Percentiles rank a stretch among this genome's conserved stretches.
Conservation (phyloP, 164 flowering plant genomes). For the Chloranthus sessilifolius region DNA sequence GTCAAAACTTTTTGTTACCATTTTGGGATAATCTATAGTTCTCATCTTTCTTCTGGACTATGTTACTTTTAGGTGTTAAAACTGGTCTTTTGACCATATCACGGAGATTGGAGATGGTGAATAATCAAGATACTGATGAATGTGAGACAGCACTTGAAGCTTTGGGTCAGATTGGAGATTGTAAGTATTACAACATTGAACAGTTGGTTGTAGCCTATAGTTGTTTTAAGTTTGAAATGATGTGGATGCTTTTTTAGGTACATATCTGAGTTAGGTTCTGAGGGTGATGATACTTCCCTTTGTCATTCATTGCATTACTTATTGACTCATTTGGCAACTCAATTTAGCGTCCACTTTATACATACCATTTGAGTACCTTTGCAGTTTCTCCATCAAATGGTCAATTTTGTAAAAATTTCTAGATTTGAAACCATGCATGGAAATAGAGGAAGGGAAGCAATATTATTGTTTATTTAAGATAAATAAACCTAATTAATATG, state of each 20-base stretch:
- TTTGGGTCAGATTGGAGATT: constrained; percentile 77
- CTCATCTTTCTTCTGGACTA: not conserved
- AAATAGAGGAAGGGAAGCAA: too few species aligned
- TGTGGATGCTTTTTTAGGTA: not conserved
- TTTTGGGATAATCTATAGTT: too few species aligned
- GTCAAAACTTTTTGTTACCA: too few species aligned
- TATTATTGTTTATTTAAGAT: too few species aligned
- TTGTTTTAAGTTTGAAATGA: not conserved
- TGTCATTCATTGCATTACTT: not conserved
- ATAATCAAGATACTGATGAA: constrained; percentile 61
- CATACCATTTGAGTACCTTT: too few species aligned
- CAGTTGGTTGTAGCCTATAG: not conserved
- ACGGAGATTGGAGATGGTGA: constrained; percentile 42
- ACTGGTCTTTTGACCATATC: constrained; percentile 47
- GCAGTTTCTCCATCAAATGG: too few species aligned
- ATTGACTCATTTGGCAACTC: not conserved
- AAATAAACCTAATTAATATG: too few species aligned
- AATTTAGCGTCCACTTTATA: too few species aligned
- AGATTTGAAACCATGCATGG: too few species aligned
- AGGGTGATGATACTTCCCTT: not conserved
- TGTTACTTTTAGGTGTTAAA: constrained; percentile 37
- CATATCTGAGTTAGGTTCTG: not conserved
- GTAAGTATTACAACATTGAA: constrained; percentile 41
- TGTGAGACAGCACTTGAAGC: constrained; percentile 83
- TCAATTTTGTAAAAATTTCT: too few species aligned